A percentile compares a stretch with the other conserved stretches of the same genome.
phyloP scores from a whole-genome alignment of 2,329 filamentous ascomycete genomes.

The Claviceps sorghi region DNA sequence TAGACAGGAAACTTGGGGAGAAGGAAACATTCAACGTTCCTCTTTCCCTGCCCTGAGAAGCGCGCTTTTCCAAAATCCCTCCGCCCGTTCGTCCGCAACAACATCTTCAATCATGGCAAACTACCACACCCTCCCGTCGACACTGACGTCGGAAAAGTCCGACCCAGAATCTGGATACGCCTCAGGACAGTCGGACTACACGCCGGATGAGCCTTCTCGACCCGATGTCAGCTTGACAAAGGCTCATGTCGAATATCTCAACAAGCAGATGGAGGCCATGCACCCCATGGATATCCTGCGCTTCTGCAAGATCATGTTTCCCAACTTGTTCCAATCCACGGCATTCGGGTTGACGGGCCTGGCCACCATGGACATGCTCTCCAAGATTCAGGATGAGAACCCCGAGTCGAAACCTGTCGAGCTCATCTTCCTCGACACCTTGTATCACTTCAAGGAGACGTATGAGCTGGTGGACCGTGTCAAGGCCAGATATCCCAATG shows the following conservation, averaged over 20 bases:
- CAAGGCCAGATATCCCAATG: conserved; percentile 58
- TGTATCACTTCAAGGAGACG: conserved; percentile 72
- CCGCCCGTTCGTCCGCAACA: not conserved
- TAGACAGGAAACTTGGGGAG: not conserved
- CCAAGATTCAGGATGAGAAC: conserved; percentile 52
- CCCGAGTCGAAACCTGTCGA: conserved; percentile 46
- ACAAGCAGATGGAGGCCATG: conserved; percentile 75
- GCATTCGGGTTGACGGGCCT: conserved; percentile 72
- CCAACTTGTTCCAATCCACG: conserved; percentile 75
- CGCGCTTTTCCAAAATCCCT: not conserved
- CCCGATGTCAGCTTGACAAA: conserved; percentile 76
- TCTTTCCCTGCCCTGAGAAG: not conserved
- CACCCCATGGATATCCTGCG: conserved; percentile 80
- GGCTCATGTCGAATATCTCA: conserved; percentile 79
- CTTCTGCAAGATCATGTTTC: conserved; percentile 84
- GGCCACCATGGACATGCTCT: conserved; percentile 73
- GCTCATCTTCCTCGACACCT: conserved; percentile 69
- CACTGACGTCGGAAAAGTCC: conserved; percentile 26
- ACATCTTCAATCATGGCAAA: conserved; percentile 15
- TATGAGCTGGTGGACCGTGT: conserved; percentile 60
- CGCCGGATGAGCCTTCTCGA: conserved; percentile 28
- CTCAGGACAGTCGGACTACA: conserved; percentile 31
- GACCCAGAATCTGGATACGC: conserved; percentile 75
- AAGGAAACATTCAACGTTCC: not conserved
- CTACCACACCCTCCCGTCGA: conserved; percentile 24